Conservation (phyloP, 2,329 filamentous ascomycete species). For the Hymenoscyphus albidus region DNA sequence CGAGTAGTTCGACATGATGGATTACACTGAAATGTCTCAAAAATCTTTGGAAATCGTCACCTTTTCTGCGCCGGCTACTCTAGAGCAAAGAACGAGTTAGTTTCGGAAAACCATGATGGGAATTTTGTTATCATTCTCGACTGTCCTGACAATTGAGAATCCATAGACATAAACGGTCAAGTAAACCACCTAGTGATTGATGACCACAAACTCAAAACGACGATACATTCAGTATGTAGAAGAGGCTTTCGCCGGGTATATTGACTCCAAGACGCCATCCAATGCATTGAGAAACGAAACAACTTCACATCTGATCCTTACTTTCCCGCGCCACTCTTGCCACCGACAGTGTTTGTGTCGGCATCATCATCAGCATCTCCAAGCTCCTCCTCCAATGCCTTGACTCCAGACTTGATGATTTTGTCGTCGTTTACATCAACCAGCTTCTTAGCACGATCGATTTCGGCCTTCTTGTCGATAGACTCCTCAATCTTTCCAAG, state of each 20-base stretch:
- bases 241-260: conserved; percentile 4
- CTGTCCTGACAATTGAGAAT: not conserved
- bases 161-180: not conserved
- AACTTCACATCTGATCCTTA: not conserved
- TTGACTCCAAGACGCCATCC: conserved; percentile 1
- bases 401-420: conserved; percentile 50
- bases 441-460: conserved; percentile 77
- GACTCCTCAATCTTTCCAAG: conserved; percentile 87
- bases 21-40: too few relatives aligned
- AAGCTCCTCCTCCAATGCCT: conserved; percentile 43
- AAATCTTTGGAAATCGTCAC: too few relatives aligned
- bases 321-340: conserved; percentile 19
- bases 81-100: too few relatives aligned
- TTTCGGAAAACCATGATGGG: not conserved
- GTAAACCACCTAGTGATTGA: not conserved
- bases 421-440: conserved; percentile 66
- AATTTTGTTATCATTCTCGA: not conserved
- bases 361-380: conserved; percentile 53
- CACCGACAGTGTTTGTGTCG: conserved; percentile 29
- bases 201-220: not conserved
- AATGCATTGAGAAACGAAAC: not conserved
- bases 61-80: too few relatives aligned
- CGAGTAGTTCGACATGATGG: too few relatives aligned
- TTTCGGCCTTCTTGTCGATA: conserved; percentile 79
- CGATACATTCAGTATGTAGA: not conserved